A percentile compares a stretch with the other conserved stretches of the same genome.
Conservation (phyloP, 2,329 filamentous ascomycete genomes). For the Penicillium sp. region DNA sequence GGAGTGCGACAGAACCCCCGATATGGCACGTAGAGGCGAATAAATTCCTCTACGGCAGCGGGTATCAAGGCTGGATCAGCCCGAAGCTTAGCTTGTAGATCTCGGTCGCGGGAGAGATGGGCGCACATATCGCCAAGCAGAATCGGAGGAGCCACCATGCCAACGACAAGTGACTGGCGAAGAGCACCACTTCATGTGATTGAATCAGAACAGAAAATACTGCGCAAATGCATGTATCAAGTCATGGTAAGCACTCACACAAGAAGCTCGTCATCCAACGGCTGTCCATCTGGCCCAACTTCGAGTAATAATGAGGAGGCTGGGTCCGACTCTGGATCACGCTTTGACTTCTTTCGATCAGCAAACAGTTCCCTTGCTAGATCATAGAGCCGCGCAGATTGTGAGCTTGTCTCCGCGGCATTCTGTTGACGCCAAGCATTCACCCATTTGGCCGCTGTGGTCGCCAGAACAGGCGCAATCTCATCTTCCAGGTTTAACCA, state of each 20-base stretch:
- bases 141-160: slow-evolving; percentile 19
- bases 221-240: not conserved
- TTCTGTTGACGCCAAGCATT: slow-evolving; percentile 18
- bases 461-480: slow-evolving; percentile 13
- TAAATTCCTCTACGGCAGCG: slow-evolving; percentile 17
- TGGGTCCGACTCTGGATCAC: slow-evolving; percentile 18
- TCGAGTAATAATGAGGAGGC: slow-evolving; percentile 15
- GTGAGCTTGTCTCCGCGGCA: slow-evolving; percentile 10
- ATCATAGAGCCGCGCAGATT: slow-evolving; percentile 12
- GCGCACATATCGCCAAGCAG: slow-evolving; percentile 16
- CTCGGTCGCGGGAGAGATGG: slow-evolving; percentile 13
- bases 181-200: slow-evolving; percentile 10
- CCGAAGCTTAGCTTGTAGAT: slow-evolving; percentile 8
- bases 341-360: slow-evolving; percentile 2
- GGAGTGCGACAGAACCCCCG: slow-evolving; percentile 19
- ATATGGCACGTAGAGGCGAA: slow-evolving; percentile 18
- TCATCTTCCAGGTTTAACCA: slow-evolving; percentile 19
- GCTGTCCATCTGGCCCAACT: slow-evolving; percentile 2
- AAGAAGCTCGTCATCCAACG: slow-evolving; percentile 7
- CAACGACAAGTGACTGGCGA: slow-evolving; percentile 17
- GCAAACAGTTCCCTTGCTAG: slow-evolving; percentile 14
- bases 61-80: slow-evolving; percentile 10
- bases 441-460: slow-evolving; percentile 17
- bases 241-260: not conserved
- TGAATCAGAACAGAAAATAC: not conserved